Percentiles rank a stretch among this genome's conserved stretches.
phyloP scores from a whole-genome alignment of 306 rosid genomes.

The Trifolium fragiferum region DNA sequence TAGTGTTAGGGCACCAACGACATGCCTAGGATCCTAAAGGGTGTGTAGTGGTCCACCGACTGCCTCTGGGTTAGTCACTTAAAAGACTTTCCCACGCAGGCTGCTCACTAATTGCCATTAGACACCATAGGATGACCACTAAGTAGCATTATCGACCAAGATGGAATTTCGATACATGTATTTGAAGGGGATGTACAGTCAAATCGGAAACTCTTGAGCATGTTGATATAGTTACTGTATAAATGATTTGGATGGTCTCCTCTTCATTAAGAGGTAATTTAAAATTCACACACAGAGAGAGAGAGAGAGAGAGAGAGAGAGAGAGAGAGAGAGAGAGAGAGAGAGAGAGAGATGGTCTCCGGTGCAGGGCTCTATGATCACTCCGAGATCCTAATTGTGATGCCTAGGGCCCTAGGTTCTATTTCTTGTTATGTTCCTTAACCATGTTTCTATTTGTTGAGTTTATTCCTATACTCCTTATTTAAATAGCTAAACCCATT shows the following conservation, averaged over 20 bases:
- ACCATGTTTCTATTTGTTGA: neutral
- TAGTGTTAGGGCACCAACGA: neutral
- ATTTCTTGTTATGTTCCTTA: neutral
- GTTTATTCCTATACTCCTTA: neutral
- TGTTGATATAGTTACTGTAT: neutral
- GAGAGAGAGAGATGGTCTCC: neutral
- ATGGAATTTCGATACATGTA: neutral
- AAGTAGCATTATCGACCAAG: neutral
- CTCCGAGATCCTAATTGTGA: neutral
- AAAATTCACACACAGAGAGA: neutral
- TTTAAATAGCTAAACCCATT: neutral
- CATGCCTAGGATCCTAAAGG: neutral
- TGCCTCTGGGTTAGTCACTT: neutral
- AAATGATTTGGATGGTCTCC: neutral
- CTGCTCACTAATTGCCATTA: neutral
- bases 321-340: neutral
- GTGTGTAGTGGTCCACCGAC: neutral
- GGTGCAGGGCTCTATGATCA: neutral
- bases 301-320: neutral
- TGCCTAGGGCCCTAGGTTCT: neutral
- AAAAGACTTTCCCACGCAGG: neutral
- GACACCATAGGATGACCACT: neutral
- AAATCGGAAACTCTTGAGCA: neutral
- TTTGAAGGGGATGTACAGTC: neutral
- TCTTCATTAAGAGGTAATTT: neutral